Base-by-base conservation (phyloP, 2,329 filamentous ascomycete genomes). In the Aureobasidium sp. region DNA sequence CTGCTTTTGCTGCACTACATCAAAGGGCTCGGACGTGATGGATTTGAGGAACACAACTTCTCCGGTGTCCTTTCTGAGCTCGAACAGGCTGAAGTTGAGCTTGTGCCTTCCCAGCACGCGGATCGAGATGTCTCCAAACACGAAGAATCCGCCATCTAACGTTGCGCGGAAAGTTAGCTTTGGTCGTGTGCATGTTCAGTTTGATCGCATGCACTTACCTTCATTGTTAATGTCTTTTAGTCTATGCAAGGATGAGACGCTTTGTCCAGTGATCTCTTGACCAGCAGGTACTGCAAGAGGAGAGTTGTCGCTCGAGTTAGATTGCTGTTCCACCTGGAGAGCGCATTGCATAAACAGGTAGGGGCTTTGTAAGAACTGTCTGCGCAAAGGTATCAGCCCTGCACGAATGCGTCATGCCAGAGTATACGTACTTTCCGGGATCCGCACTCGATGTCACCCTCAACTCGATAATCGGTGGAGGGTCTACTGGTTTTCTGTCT, bases 401-500 rank as follows among this genome's bases (percentile, higher is more conserved):
- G 29, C 47, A 33, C 9, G 29, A 33, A 29, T 37, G 39, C 50
- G 49, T 52, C 42, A 39, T 60, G 22, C 35, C 15, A 40, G 33
- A 24, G 9, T 29, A 27, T 50, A 77, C 84, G 71, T 80, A 88
- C 84, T 88, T 78, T 74, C 83, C 75, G 19, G 81, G 78, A 70
- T 84, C 83, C 33, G 70, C 71, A 31, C 73, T 70, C 52, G 75
- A 71, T 56, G 73, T 75, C 62, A 85, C 82, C 73, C 75, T 74
- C 50, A 96, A 80, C 75, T 93, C 86, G 49, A 96, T 79, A 68
- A 96, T 89, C 45, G 91, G 91, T 14, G 91, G 91, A 57, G 92
- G 91, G 72, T 96, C 91, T 69, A 96, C 85, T 8, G 91, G 90
- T 74, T 95, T 95, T 67, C 91, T 86, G 70, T 90, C 88, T 89